Percentiles rank a stretch among this genome's conserved stretches.
Evolutionary conservation across 345 rosid species (phyloP).

Genomic region (Brassica nigra): DNA sequence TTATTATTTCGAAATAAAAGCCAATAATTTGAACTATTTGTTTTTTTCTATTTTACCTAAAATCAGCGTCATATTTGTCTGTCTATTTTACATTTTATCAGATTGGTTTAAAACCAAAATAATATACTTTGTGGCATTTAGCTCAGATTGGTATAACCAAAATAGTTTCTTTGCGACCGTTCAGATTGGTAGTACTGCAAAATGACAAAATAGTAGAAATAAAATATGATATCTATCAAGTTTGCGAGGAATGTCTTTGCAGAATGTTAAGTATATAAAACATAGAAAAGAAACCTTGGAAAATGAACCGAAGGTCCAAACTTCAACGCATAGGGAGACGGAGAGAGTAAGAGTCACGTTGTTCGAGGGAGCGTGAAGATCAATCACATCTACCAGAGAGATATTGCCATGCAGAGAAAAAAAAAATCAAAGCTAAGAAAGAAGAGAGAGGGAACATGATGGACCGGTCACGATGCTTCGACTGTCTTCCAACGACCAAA

Average conservation of each 20-base stretch:
- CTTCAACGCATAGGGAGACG: constrained; percentile 10
- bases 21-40: background rate
- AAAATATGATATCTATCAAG: constrained; percentile 12
- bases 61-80: background rate
- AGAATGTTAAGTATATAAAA: constrained; percentile 8
- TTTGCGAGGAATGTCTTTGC: constrained; percentile 32
- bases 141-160: background rate
- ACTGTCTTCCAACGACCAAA: constrained; percentile 46
- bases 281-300: constrained; percentile 30
- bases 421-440: background rate
- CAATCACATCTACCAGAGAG: constrained; percentile 40
- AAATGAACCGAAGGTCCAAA: constrained; percentile 34
- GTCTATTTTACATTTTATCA: background rate
- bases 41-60: background rate
- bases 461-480: constrained; percentile 59
- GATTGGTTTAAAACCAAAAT: background rate
- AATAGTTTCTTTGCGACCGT: background rate
- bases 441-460: constrained; percentile 39
- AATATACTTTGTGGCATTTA: background rate
- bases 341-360: constrained; percentile 31
- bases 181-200: background rate
- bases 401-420: constrained; percentile 60
- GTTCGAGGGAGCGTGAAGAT: constrained; percentile 42
- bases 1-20: background rate
- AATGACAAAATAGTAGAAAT: background rate